Percentiles rank a stretch among this genome's conserved stretches.
Evolutionary conservation across 345 rosid genomes (phyloP).

Genomic region (Aegle marmelos): DNA sequence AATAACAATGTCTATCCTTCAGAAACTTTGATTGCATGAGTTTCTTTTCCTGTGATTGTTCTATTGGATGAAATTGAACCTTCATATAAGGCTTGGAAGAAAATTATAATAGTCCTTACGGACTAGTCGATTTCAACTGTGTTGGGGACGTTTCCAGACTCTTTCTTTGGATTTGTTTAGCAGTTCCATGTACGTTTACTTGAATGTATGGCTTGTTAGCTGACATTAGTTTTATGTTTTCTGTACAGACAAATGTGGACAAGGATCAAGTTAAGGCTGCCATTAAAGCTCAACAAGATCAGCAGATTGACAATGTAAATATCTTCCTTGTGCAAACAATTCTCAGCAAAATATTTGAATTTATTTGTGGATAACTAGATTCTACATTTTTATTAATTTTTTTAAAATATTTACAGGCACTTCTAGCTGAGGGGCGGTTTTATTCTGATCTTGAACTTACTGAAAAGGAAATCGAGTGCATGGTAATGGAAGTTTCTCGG

Average conservation of each 20-base stretch:
- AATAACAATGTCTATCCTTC: not conserved
- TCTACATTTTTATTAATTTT: not conserved
- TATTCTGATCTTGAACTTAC: slow-evolving; percentile 97
- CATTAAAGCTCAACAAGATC: slow-evolving; percentile 97
- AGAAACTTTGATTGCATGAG: not conserved
- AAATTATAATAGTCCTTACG: not conserved
- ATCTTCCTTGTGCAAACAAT: not conserved
- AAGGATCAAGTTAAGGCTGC: slow-evolving; percentile 97
- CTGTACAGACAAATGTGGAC: slow-evolving; percentile 78
- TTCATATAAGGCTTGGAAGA: not conserved
- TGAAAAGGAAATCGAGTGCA: slow-evolving; percentile 87
- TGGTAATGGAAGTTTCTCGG: slow-evolving; percentile 98
- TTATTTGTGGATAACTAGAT: slow-evolving; percentile 5
- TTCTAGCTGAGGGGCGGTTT: slow-evolving; percentile 82
- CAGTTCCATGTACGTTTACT: not conserved
- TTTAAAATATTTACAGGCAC: slow-evolving; percentile 55
- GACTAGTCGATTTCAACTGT: not conserved
- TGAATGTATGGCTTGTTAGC: slow-evolving; percentile 3
- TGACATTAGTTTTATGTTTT: slow-evolving; percentile 10
- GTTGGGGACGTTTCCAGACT: not conserved
- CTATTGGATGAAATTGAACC: not conserved
- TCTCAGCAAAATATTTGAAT: not conserved
- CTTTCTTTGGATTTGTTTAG: not conserved
- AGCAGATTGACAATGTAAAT: slow-evolving; percentile 87
- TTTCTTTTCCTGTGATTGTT: not conserved